These are phyloP conservation scores for Beauveria australis DNA, from an alignment of 2,329 filamentous ascomycete species.

Conservation along the genomic window DNA sequence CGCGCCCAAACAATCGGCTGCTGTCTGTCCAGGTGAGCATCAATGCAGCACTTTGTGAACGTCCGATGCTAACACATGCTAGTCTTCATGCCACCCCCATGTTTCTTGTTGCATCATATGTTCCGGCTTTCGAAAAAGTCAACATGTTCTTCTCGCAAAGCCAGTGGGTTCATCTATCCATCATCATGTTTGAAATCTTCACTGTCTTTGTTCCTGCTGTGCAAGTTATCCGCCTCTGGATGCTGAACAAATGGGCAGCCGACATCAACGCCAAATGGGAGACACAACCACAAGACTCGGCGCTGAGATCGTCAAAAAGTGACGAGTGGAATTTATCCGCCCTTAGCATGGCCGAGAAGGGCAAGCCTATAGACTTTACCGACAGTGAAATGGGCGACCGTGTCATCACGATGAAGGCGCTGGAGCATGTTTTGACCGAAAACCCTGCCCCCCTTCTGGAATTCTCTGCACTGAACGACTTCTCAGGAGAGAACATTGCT, in stretches of 20 bases:
- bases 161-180: conserved; percentile 41
- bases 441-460: conserved; percentile 40
- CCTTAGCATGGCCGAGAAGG: conserved; percentile 21
- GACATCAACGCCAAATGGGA: conserved; percentile 24
- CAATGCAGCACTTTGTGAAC: background rate
- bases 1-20: conserved; percentile 42
- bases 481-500: conserved; percentile 51
- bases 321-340: conserved; percentile 16
- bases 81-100: conserved; percentile 48
- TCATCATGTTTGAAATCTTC: conserved; percentile 46
- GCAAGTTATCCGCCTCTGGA: conserved; percentile 20
- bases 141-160: conserved; percentile 43
- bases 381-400: conserved; percentile 27
- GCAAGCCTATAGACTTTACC: conserved; percentile 19
- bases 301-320: conserved; percentile 13
- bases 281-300: conserved; percentile 18
- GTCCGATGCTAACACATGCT: conserved; percentile 1
- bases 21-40: conserved; percentile 23
- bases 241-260: conserved; percentile 17
- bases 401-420: conserved; percentile 42
- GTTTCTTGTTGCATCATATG: conserved; percentile 43
- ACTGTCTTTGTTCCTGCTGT: conserved; percentile 43
- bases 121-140: conserved; percentile 30
- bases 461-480: conserved; percentile 46
- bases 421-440: conserved; percentile 39